Evolutionary conservation across 352 stramenopile genomes (phyloP), one percentile per base, ranked within the genome.

Genomic region (Phytophthora litchii): DNA sequence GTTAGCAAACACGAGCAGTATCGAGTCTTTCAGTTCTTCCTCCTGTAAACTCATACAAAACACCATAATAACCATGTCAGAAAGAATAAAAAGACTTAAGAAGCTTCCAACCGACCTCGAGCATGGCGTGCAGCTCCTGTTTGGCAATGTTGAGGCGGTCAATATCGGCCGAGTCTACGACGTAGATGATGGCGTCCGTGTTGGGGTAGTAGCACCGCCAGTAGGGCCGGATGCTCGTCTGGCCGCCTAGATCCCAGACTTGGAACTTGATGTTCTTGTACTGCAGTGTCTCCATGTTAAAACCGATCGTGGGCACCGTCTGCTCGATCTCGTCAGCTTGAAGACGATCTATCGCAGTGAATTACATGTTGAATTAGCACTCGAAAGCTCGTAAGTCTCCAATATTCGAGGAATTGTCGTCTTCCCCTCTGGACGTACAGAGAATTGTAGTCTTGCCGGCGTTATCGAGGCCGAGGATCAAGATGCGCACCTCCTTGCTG

Each of bases 361-460:
- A 29, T 11, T 20, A 38, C 14, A 20, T 20, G 34, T 17, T 38
- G 5, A 21, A 59, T 54, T 43, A 54, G 51, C 48, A 48, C 29
- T 27, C 23, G 23, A 27, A 3, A 27, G 23, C 23, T 27, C 23
- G 3, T 5, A 27, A 27, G 23, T 27, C 11, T 25, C 9, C n/a
- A 40, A 50, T 56, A 25, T 13, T 34, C 29, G 10, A 34, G 4
- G 21, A 19, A 36, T 17, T 17, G 3, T 21, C 4, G 11, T 29
- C 13, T 23, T 32, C 27, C 8, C 23, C 9, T 31, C 17, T 47
- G 14, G n/a, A 90, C 83, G 64, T 88, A 94, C 85, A 99, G 34
- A 99, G 83, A 63, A 99, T 99, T 7, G 98, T 99, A 6, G 98
- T 99, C 79, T 99, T 99, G 40, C 98, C 98, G 29, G 98, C 97